Conservation (phyloP, 164 flowering plant species). For the Magnolia sinica region DNA sequence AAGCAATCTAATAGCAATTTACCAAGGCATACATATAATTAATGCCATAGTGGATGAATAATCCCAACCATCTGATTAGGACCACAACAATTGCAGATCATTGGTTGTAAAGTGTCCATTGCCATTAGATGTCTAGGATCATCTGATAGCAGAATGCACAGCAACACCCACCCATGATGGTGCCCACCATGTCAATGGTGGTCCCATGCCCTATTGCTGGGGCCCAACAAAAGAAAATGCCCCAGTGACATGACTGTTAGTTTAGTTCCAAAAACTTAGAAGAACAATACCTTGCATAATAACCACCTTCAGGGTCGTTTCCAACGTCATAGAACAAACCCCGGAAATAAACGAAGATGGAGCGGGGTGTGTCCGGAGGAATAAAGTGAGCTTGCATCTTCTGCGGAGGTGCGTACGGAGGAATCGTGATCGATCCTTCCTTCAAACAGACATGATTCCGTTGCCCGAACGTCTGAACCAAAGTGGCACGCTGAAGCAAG, state of each 20-base stretch:
- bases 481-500: constrained; percentile 80
- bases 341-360: constrained; percentile 93
- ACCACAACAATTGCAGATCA: not conserved
- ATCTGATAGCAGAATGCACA: not conserved
- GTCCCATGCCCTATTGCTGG: not conserved
- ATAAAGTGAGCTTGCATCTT: constrained; percentile 93
- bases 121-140: not conserved
- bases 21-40: not conserved
- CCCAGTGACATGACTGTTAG: not conserved
- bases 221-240: not conserved
- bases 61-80: not conserved
- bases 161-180: not conserved
- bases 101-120: too few relatives aligned
- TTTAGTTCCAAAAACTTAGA: not conserved
- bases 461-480: constrained; percentile 98
- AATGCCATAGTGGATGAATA: not conserved
- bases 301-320: constrained; percentile 97
- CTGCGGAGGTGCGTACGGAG: constrained; percentile 98
- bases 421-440: constrained; percentile 84
- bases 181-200: not conserved
- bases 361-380: constrained; percentile 78
- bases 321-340: constrained; percentile 94
- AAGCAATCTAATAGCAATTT: not conserved
- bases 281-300: constrained; percentile 78
- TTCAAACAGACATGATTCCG: constrained; percentile 90